Evolutionary conservation across 1,284 basidiomycete species (phyloP), one percentile per base, ranked within the genome.

Genomic region (Malassezia vespertilionis): DNA sequence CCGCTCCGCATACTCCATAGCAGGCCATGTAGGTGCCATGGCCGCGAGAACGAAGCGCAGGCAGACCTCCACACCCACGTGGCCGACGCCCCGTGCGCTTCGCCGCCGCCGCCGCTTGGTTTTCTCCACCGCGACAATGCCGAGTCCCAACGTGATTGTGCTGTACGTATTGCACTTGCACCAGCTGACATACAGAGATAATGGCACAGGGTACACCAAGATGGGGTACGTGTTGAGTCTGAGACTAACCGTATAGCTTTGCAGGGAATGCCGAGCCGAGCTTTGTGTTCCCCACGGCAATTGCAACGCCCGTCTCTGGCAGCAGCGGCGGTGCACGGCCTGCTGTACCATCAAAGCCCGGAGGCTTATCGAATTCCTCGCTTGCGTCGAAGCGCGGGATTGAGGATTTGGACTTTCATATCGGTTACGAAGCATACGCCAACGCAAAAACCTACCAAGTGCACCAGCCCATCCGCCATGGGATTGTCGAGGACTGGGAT

Each of bases 401-500:
- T 36, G 93, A 99, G 73, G 93, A 99, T 72, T 82, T 97, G 57
- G 93, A 99, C 75, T 99, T 97, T 76, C 95, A 84, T 77, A 99
- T 99, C 74, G 93, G 93, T 52, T 87, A 97, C 72, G 91, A 97
- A 72, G 93, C 93, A 1, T 77, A 96, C 22, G 86, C 86, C 23
- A 95, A 96, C 70, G 81, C 83, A 32, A 95, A 90, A 76, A 69
- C 67, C 32, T 99, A 97, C 74, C 83, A 85, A 32, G 80, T 97
- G 14, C 84, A 91, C 73, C 95, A 96, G 73, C 93, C 93, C 18
- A 96, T 97, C 69, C 80, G 86, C 46, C 93, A 99, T 71, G 93
- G 93, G 30, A 83, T 88, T 81, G 95, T 97, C 68, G 93, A 97
- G 60, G 96, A 97, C 71, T 99, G 93, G 93, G 93, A 97, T 74